Conservation (phyloP, 1,284 basidiomycete species). For the Somion occarium region DNA sequence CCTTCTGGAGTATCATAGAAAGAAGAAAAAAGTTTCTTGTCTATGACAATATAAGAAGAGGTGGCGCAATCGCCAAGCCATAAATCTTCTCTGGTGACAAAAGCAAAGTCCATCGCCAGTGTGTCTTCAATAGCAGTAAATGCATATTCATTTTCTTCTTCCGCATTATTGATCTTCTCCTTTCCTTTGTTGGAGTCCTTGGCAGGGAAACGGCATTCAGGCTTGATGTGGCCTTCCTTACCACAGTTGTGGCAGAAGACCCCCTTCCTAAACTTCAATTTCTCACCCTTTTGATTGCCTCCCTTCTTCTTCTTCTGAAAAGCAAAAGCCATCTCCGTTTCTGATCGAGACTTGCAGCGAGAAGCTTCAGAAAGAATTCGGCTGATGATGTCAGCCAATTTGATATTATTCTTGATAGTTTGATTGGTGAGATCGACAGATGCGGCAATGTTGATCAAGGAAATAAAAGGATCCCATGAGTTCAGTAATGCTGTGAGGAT, state of each 20-base stretch:
- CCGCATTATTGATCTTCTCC: neutral
- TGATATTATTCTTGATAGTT: too few relatives aligned
- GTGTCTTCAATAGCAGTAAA: neutral
- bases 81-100: neutral
- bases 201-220: conserved; percentile 2
- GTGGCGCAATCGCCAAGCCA: conserved; percentile 17
- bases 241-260: conserved; percentile 10
- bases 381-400: neutral
- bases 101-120: too few relatives aligned
- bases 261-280: conserved; percentile 4
- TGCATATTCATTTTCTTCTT: neutral
- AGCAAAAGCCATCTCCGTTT: neutral
- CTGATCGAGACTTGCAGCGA: neutral
- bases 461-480: conserved; percentile 9
- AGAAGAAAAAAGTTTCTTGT: conserved; percentile 9
- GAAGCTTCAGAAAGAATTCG: neutral
- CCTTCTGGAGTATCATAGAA: conserved; percentile 12
- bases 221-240: conserved; percentile 9
- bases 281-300: neutral
- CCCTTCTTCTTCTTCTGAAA: neutral
- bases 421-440: neutral
- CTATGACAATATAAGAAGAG: conserved; percentile 14
- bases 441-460: neutral
- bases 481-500: conserved; percentile 8
- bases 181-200: neutral